These are phyloP conservation scores for Dimargaris cristalligena DNA, from an alignment of 192 early-diverging fungal species.

Conservation along the genomic window DNA sequence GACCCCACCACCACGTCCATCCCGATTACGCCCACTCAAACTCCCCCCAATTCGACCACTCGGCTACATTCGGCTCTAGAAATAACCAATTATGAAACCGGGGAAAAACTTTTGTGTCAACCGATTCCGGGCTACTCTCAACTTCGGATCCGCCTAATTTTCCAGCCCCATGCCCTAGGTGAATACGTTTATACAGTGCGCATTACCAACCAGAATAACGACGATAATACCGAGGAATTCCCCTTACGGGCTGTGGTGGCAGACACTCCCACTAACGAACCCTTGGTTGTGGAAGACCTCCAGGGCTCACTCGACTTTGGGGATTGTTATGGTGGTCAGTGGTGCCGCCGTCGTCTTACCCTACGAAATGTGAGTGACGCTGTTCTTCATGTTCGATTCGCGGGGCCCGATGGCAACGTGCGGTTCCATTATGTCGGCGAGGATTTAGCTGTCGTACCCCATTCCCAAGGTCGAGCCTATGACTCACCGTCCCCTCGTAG, in stretches of 20 bases:
- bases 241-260: conserved; percentile 68
- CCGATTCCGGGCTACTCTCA: conserved; percentile 54
- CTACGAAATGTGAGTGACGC: conserved; percentile 65
- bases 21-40: not conserved
- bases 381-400: conserved; percentile 58
- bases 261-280: conserved; percentile 54
- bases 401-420: too few species aligned
- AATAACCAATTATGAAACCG: too few species aligned
- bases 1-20: conserved; percentile 6
- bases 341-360: conserved; percentile 59
- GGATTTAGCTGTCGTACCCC: too few species aligned
- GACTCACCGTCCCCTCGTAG: too few species aligned
- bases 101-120: too few species aligned
- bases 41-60: not conserved
- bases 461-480: too few species aligned
- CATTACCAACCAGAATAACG: conserved; percentile 81
- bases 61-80: conserved; percentile 15
- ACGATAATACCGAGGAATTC: conserved; percentile 59
- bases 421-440: too few species aligned
- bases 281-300: conserved; percentile 41
- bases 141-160: conserved; percentile 60
- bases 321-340: conserved; percentile 80
- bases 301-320: conserved; percentile 77
- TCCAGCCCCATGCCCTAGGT: conserved; percentile 71
- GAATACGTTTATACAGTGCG: conserved; percentile 83